A percentile compares a stretch with the other conserved stretches of the same genome.
Conservation (phyloP, 1,284 basidiomycete species). For the Polyporus tsugae region DNA sequence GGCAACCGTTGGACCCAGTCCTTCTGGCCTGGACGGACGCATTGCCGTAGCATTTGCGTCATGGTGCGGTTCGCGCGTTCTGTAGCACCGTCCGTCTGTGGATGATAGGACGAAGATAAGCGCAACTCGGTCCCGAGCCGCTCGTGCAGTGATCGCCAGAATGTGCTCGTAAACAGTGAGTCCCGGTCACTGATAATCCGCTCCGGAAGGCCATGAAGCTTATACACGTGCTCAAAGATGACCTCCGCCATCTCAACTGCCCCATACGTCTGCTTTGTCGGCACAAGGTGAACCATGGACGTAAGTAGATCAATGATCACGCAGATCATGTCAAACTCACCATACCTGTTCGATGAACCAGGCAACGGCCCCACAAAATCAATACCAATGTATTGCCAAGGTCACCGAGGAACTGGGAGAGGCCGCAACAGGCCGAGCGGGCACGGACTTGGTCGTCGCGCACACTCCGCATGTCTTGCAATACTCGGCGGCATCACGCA, state of each 20-base stretch:
- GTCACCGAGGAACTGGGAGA: conserved; percentile 29
- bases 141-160: background rate
- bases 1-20: no score
- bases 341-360: conserved; percentile 36
- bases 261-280: conserved; percentile 38
- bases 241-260: conserved; percentile 39
- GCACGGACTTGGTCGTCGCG: conserved; percentile 18
- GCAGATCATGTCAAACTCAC: conserved; percentile 39
- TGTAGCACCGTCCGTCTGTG: no score
- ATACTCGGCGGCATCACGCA: conserved; percentile 30
- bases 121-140: background rate
- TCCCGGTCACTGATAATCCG: background rate
- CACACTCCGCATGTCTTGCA: conserved; percentile 38
- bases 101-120: no score
- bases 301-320: conserved; percentile 46
- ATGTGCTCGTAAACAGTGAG: background rate
- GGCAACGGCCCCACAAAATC: conserved; percentile 48
- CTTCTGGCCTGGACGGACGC: no score
- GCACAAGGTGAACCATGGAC: conserved; percentile 41
- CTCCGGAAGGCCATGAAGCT: background rate
- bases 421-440: conserved; percentile 13
- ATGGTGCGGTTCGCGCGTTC: no score
- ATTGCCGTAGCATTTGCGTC: no score
- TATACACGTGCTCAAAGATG: background rate
- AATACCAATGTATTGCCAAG: conserved; percentile 43